Percentiles rank a stretch among this genome's conserved stretches.
Conservation (phyloP, 305 asterid species). For the Andrographis paniculata region DNA sequence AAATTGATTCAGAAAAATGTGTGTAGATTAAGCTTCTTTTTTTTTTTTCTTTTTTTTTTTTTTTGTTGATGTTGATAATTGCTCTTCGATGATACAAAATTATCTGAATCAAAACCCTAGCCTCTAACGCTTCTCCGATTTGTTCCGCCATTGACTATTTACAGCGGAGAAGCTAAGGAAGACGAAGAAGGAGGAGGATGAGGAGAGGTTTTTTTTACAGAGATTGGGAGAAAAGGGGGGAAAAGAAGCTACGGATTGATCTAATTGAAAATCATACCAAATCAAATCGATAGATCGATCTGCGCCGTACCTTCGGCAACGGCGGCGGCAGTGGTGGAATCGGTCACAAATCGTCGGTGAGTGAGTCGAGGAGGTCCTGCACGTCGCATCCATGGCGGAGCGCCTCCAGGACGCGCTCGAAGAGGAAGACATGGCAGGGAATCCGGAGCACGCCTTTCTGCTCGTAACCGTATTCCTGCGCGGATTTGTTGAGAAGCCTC, state of each 20-base stretch:
- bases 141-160: constrained; percentile 28
- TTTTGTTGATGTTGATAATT: too few species aligned
- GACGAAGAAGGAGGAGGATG: neutral
- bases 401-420: constrained; percentile 82
- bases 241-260: too few species aligned
- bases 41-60: too few species aligned
- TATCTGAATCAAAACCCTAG: constrained; percentile 23
- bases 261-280: too few species aligned
- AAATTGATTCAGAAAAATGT: too few species aligned
- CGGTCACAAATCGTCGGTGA: neutral
- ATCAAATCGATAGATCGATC: too few species aligned
- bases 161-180: constrained; percentile 22
- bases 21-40: too few species aligned
- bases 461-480: constrained; percentile 85
- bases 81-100: neutral
- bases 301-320: too few species aligned
- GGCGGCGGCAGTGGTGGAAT: constrained; percentile 1
- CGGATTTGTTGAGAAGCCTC: constrained; percentile 56
- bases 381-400: constrained; percentile 34
- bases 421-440: constrained; percentile 78
- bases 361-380: neutral
- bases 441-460: constrained; percentile 84
- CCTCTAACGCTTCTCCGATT: constrained; percentile 20
- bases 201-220: too few species aligned
- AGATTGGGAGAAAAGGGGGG: too few species aligned